phyloP scores from a whole-genome alignment of 768 basidiomycete genomes.

The Amanita jacksonii region DNA sequence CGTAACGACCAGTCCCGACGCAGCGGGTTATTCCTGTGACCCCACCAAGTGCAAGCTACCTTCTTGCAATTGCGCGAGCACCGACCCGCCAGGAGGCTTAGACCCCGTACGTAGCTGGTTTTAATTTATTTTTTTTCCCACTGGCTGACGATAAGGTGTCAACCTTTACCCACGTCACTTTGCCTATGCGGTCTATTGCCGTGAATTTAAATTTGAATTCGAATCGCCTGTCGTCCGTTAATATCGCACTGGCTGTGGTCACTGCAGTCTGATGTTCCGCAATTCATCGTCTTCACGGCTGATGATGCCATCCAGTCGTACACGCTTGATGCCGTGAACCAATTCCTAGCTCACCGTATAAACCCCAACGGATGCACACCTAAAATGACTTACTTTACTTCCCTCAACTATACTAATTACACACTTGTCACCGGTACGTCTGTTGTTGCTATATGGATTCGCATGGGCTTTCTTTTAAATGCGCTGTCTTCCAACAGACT shows the following conservation, averaged over 20 bases:
- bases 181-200: too few species aligned
- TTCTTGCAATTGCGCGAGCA: conserved; percentile 63
- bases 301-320: conserved; percentile 74
- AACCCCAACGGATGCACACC: conserved; percentile 72
- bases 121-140: neutral
- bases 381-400: conserved; percentile 71
- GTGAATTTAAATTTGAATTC: too few species aligned
- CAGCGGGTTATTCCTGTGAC: conserved; percentile 68
- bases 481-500: conserved; percentile 46
- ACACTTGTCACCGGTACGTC: conserved; percentile 50
- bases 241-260: too few species aligned
- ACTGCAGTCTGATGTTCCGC: conserved; percentile 48
- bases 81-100: conserved; percentile 64
- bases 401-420: conserved; percentile 67
- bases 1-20: conserved; percentile 38
- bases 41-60: conserved; percentile 55
- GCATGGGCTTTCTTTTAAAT: conserved; percentile 1
- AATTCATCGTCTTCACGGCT: conserved; percentile 67
- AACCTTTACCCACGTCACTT: too few species aligned
- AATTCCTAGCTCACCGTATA: conserved; percentile 62
- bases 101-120: conserved; percentile 36
- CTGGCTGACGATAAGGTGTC: too few species aligned
- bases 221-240: too few species aligned
- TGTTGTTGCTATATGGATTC: neutral
- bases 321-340: conserved; percentile 63